Evolutionary conservation across 2,329 filamentous ascomycete species (phyloP).

Genomic region (Phialemoniopsis sp.): DNA sequence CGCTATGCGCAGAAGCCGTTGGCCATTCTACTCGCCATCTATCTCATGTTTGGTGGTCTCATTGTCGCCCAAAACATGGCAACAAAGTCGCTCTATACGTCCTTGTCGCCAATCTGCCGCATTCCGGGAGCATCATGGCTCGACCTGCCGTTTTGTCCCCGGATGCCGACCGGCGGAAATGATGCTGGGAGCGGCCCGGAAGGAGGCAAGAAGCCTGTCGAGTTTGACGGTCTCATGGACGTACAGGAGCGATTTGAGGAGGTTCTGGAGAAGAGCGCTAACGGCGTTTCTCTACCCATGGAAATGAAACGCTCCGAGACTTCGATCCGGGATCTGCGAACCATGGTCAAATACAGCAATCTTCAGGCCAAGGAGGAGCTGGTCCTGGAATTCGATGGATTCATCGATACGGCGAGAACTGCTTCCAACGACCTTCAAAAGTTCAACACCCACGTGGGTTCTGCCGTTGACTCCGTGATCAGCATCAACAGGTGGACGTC

Average conservation of each 20-base stretch:
- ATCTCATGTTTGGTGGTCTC: conserved; percentile 54
- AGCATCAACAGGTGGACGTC: conserved; percentile 74
- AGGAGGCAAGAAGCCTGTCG: conserved; percentile 32
- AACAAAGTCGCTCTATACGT: conserved; percentile 54
- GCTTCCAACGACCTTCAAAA: conserved; percentile 64
- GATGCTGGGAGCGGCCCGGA: conserved; percentile 11
- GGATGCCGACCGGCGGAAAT: conserved; percentile 8
- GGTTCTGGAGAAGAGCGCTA: conserved; percentile 63
- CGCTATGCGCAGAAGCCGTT: conserved; percentile 61
- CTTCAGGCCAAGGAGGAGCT: conserved; percentile 67
- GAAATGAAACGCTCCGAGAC: conserved; percentile 77
- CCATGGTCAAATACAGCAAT: conserved; percentile 66
- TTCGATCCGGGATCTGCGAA: conserved; percentile 69
- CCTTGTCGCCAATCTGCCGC: conserved; percentile 65
- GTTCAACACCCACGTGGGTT: conserved; percentile 74
- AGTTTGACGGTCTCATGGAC: conserved; percentile 72
- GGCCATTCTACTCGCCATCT: conserved; percentile 56
- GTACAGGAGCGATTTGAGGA: conserved; percentile 75
- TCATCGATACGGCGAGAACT: conserved; percentile 63
- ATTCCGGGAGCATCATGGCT: conserved; percentile 62
- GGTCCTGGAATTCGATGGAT: conserved; percentile 70
- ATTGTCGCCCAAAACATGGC: conserved; percentile 60
- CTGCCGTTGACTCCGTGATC: conserved; percentile 70
- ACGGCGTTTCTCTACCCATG: conserved; percentile 64
- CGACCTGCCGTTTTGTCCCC: conserved; percentile 59